Evolutionary conservation across 495 filamentous ascomycete genomes (phyloP), one percentile per base, ranked within the genome.

Genomic region (Neurospora sp.): DNA sequence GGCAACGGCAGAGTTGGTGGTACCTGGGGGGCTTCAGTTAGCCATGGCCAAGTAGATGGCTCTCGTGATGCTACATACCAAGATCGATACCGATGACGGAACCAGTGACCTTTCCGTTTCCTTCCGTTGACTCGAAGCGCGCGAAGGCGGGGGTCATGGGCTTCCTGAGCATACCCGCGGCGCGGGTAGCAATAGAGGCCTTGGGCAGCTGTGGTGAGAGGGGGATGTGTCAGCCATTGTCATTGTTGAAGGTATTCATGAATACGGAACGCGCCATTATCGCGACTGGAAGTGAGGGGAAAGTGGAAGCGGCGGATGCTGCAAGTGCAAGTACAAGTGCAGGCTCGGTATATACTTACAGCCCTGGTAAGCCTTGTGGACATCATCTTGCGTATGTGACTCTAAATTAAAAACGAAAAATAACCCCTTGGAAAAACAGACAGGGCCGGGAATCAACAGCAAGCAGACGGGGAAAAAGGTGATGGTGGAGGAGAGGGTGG

Each of bases 11-110:
- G 96, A 98, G 89, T 99, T 99, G 76, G 96, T 99, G 81, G 96
- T 99, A 78, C 93, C 93, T 96, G 38, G 37, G 17, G 72, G 72
- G 39, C 14, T 37, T 2, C 69, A 73, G 78, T 79, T 81, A 82
- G 75, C 73, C 74, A 45, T 69, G 69, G 70, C 35, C 48, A 10
- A 61, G 40, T 40, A 40, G 9, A 40, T 40, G 41, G 4, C 68
- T 14, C 27, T 37, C 1, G 7, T 65, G 53, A 65, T 3, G 22
- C 2, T 72, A 88, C 92, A 82, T 89, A 95, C 96, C 96, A 79
- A 99, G 87, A 89, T 99, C 96, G 83, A 99, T 98, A 88, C 96
- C 96, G 77, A 99, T 98, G 81, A 99, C 96, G 81, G 91, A 85
- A 79, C 96, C 96, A 87, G 96, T 93, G 71, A 98, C 92, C 80